Base-by-base conservation (phyloP, 495 filamentous ascomycete species). In the Aspergillus carlsbadensis region DNA sequence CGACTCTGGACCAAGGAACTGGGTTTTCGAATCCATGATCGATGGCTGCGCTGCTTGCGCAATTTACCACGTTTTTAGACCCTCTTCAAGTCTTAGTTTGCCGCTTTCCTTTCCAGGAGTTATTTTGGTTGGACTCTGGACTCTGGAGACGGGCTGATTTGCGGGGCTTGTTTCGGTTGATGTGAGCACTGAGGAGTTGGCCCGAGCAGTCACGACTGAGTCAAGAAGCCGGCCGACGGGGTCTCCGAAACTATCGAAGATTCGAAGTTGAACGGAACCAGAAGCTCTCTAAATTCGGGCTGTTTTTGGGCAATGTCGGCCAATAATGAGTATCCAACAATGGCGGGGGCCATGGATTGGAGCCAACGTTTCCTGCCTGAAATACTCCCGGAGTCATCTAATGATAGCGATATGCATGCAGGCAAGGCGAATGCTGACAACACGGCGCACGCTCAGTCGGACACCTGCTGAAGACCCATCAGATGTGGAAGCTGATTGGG, bases 1-100 rank as follows among this genome's bases (percentile, higher is more conserved):
- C 44, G 20, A 56, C 54, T 18, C 37, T 57, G 54, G 43, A 50
- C 54, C 54, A 50, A 39, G 39, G 54, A 57, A 42, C 26, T 50
- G 54, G 54, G 45, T 42, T 52, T n/a, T 22, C 2, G 33, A 39
- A 50, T 50, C 47, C 47, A 37, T 50, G 34, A 50, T 39, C 31
- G 31, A 31, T 37, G 31, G 7, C 46, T 35, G 33, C 13, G 46
- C 31, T 11, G 13, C n/a, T 17, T 33, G 34, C 14, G 52, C 52
- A 48, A 56, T 56, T 56, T 56, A 24, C 54, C 54, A 57, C 45
- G 44, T 48, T 49, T 49, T 49, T 17, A 14, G 33, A 21, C 18
- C 34, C 34, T 39, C 34, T 20, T 21, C 18, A 5, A 20, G 14
- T 21, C 47, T 29, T 50, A 17, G 14, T 50, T 34, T 24, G 10